These are phyloP conservation scores for Diospyros lotus DNA, from an alignment of 148 eudicot species.

Conservation along the genomic window DNA sequence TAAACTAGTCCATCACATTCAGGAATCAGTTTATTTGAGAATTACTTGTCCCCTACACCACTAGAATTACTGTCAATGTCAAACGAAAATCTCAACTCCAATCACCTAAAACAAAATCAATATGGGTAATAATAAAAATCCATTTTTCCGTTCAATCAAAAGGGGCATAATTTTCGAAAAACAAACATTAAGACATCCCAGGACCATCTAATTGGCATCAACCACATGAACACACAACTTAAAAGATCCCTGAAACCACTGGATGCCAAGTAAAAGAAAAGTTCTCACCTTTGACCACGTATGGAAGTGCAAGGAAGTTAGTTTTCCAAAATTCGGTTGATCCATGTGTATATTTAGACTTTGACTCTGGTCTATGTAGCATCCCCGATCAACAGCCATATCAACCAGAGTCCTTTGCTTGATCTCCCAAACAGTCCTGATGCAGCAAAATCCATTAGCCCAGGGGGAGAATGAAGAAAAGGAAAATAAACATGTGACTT, in stretches of 20 bases:
- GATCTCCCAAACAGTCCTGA: slow-evolving; percentile 92
- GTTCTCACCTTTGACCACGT: slow-evolving; percentile 57
- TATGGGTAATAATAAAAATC: background rate
- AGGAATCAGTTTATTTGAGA: background rate
- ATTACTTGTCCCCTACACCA: background rate
- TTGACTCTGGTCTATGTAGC: slow-evolving; percentile 80
- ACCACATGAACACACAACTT: background rate
- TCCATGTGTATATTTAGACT: slow-evolving; percentile 83
- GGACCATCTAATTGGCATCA: background rate
- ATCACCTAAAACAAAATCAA: background rate
- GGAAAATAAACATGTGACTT: background rate
- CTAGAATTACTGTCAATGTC: background rate
- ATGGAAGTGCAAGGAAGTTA: slow-evolving; percentile 76
- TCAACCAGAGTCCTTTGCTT: slow-evolving; percentile 74
- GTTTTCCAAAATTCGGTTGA: slow-evolving; percentile 67
- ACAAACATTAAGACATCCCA: background rate
- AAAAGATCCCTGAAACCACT: background rate
- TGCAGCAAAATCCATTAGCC: slow-evolving; percentile 9
- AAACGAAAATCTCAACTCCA: background rate
- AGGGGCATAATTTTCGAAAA: slow-evolving; percentile 5
- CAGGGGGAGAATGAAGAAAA: background rate
- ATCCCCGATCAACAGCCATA: slow-evolving; percentile 80
- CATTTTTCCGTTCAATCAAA: background rate
- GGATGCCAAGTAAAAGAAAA: background rate
- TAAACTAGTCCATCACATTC: background rate